Evolutionary conservation across 371 early-diverging fungal species (phyloP).

Genomic region (Chytridium lagenaria): DNA sequence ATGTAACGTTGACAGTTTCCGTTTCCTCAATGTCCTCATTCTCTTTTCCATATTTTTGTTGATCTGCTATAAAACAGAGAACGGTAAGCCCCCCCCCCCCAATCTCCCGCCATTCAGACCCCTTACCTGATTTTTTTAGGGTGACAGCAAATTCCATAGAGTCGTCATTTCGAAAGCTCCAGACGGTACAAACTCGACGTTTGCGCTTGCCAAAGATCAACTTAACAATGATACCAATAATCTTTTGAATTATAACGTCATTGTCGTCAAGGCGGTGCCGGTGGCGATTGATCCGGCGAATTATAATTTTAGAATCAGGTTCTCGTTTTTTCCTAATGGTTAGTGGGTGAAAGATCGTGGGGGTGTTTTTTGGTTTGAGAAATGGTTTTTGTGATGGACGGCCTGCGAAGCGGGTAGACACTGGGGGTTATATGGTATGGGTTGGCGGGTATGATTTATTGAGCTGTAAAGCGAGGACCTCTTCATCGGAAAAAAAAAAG

Average conservation of each 20-base stretch:
- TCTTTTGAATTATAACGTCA: background rate
- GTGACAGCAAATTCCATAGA: background rate
- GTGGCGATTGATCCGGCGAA: background rate
- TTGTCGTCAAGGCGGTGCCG: background rate
- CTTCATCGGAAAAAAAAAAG: too few relatives aligned
- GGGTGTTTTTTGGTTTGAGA: too few relatives aligned
- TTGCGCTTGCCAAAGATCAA: background rate
- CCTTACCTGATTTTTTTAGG: background rate
- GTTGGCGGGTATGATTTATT: too few relatives aligned
- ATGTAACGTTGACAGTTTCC: background rate
- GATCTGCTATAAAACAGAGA: background rate
- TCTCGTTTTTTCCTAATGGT: conserved; percentile 10
- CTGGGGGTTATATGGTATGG: too few relatives aligned
- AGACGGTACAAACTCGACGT: conserved; percentile 1
- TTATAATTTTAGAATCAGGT: background rate
- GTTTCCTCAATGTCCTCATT: background rate
- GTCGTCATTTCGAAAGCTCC: background rate
- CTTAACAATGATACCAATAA: background rate
- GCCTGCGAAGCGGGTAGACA: too few relatives aligned
- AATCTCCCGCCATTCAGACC: too few relatives aligned
- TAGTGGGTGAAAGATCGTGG: too few relatives aligned
- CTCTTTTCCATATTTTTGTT: background rate
- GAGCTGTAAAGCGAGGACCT: too few relatives aligned
- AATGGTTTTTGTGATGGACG: too few relatives aligned
- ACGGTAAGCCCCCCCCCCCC: background rate